A percentile compares a stretch with the other conserved stretches of the same genome.
phyloP scores from a whole-genome alignment of 192 early-diverging fungal species.

The Lunasporangiospora selenospora region DNA sequence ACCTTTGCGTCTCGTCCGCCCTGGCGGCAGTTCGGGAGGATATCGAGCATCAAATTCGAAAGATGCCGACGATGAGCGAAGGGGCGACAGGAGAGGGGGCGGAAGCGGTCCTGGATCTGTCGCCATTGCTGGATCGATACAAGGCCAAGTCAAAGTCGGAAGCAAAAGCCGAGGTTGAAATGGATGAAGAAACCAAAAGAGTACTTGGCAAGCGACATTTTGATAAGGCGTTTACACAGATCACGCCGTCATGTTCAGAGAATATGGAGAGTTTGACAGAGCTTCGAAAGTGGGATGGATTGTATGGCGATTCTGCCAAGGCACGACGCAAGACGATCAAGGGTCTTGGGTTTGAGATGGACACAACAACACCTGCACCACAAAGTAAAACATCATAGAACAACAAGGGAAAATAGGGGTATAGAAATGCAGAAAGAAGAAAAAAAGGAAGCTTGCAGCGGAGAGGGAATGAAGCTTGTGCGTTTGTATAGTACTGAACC shows the following conservation, averaged over 20 bases:
- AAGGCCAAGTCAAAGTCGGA: constrained; percentile 3
- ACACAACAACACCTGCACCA: too few species aligned
- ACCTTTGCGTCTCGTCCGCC: constrained; percentile 90
- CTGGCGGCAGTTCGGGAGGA: constrained; percentile 68
- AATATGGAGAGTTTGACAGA: constrained; percentile 89
- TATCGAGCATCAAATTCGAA: constrained; percentile 54
- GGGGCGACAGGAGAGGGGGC: not conserved
- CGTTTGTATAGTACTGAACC: too few species aligned
- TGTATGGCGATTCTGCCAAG: constrained; percentile 83
- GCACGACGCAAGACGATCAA: constrained; percentile 50
- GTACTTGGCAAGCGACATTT: constrained; percentile 73
- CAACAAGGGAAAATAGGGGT: too few species aligned
- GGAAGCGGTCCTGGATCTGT: constrained; percentile 26
- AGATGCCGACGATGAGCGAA: not conserved
- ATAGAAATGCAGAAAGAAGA: too few species aligned
- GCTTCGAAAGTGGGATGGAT: constrained; percentile 89
- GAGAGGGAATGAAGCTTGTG: too few species aligned
- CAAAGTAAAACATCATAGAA: too few species aligned
- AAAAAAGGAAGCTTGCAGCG: too few species aligned
- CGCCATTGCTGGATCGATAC: constrained; percentile 25
- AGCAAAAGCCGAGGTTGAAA: constrained; percentile 6
- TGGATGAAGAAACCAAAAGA: too few species aligned
- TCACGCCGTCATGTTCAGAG: constrained; percentile 88
- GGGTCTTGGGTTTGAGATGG: constrained; percentile 65
- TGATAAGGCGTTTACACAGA: constrained; percentile 81